phyloP scores from a whole-genome alignment of 2,329 filamentous ascomycete species.

The Dichotomopilus funicola region DNA sequence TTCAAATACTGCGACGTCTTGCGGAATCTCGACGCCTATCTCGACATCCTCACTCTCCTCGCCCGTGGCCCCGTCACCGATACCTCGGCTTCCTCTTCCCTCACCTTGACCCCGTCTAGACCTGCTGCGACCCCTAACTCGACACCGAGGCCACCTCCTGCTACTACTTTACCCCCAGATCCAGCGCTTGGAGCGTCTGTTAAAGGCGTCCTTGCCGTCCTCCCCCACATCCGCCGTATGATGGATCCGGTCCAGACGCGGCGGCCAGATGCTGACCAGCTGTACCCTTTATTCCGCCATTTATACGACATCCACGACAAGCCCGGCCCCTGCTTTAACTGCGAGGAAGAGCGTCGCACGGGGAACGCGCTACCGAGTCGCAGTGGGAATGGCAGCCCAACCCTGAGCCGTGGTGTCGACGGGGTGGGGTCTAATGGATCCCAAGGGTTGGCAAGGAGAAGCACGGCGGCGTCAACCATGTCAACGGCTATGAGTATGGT shows the following conservation, averaged over 20 bases:
- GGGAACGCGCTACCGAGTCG: slow-evolving; percentile 6
- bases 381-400: slow-evolving; percentile 3
- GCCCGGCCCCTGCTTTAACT: slow-evolving; percentile 18
- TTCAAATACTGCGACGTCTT: slow-evolving; percentile 23
- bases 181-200: slow-evolving; percentile 6
- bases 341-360: slow-evolving; percentile 19
- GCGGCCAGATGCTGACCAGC: slow-evolving; percentile 19
- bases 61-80: background rate
- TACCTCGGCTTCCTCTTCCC: too few species aligned
- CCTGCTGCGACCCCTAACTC: too few species aligned
- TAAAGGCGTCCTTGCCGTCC: slow-evolving; percentile 15
- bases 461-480: background rate
- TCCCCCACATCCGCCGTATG: slow-evolving; percentile 21
- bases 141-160: too few species aligned
- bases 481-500: background rate
- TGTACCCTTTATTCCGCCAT: slow-evolving; percentile 22
- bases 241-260: slow-evolving; percentile 16
- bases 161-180: background rate
- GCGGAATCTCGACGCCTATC: slow-evolving; percentile 17
- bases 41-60: slow-evolving; percentile 10
- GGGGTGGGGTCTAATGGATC: background rate
- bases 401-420: background rate
- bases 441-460: background rate
- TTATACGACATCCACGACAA: slow-evolving; percentile 18
- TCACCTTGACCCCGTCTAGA: too few species aligned